Conservation (phyloP, 164 flowering plant species). For the Nymphaea thermarum region DNA sequence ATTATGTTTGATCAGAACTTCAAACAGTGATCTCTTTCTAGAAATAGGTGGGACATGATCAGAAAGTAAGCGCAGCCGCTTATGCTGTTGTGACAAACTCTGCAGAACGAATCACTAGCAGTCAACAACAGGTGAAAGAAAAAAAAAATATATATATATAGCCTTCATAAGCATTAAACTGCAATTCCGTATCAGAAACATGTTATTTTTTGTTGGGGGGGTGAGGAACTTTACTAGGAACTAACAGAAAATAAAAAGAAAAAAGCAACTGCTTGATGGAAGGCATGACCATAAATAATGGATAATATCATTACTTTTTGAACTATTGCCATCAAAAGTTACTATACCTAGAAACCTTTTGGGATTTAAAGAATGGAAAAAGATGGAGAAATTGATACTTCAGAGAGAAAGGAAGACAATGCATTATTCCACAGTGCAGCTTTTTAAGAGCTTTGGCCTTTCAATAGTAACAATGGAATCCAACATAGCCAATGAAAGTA, state of each 20-base stretch:
- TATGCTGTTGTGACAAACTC: constrained; percentile 92
- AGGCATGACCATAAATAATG: too few species aligned
- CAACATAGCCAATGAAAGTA: not conserved
- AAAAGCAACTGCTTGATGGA: not conserved
- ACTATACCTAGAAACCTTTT: too few species aligned
- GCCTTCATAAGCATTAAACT: too few species aligned
- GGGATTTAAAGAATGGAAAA: not conserved
- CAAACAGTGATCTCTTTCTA: constrained; percentile 63
- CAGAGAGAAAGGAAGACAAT: not conserved
- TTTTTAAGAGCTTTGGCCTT: not conserved
- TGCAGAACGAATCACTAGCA: constrained; percentile 12
- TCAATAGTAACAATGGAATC: not conserved
- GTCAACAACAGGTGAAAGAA: not conserved
- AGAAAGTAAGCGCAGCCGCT: constrained; percentile 68
- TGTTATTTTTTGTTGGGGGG: not conserved
- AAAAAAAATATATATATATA: too few species aligned
- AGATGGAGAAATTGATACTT: not conserved
- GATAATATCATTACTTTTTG: too few species aligned
- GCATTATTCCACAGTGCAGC: not conserved
- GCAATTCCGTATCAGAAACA: too few species aligned
- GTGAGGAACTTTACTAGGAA: not conserved
- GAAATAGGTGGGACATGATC: constrained; percentile 93
- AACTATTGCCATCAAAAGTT: too few species aligned
- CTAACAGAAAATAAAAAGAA: not conserved
- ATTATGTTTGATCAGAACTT: constrained; percentile 84